phyloP scores from a whole-genome alignment of 2,329 filamentous ascomycete species.

The Phyllosticta ampelicida region DNA sequence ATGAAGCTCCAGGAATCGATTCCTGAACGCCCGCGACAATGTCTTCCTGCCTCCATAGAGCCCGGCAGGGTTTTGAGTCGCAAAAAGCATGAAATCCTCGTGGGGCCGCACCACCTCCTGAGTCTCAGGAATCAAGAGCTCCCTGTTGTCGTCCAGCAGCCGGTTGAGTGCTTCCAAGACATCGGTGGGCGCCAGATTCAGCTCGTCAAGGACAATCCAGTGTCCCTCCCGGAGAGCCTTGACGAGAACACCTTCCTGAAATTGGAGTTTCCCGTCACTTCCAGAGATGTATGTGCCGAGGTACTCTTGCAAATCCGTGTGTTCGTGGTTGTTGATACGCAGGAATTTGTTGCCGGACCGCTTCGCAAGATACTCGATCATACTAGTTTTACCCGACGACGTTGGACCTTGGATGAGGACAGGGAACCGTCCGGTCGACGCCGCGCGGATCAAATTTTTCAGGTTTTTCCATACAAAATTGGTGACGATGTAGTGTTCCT shows the following conservation, averaged over 20 bases:
- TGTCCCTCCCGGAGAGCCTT: conserved; percentile 85
- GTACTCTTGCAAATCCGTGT: conserved; percentile 97
- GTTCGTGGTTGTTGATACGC: conserved; percentile 98
- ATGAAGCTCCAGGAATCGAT: conserved; percentile 91
- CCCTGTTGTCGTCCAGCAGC: conserved; percentile 88
- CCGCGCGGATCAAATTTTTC: conserved; percentile 85
- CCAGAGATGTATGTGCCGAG: conserved; percentile 88
- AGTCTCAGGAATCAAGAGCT: conserved; percentile 90
- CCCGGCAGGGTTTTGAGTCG: conserved; percentile 92
- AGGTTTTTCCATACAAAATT: conserved; percentile 91
- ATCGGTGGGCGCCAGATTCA: conserved; percentile 94
- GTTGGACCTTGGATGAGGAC: conserved; percentile 95
- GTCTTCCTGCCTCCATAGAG: conserved; percentile 92
- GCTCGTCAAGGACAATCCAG: conserved; percentile 96
- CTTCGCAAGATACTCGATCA: conserved; percentile 98
- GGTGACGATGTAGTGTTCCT: conserved; percentile 90
- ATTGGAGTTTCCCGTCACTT: conserved; percentile 70
- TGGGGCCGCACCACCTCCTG: conserved; percentile 90
- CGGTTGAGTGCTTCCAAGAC: conserved; percentile 94
- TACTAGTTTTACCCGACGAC: conserved; percentile 95
- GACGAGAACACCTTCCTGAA: conserved; percentile 89
- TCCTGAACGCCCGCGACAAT: conserved; percentile 87
- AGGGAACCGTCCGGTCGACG: conserved; percentile 83
- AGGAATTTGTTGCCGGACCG: conserved; percentile 95
- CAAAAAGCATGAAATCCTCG: conserved; percentile 93